These are phyloP conservation scores for Coemansia javaensis DNA, from an alignment of 192 early-diverging fungal genomes.

Conservation along the genomic window DNA sequence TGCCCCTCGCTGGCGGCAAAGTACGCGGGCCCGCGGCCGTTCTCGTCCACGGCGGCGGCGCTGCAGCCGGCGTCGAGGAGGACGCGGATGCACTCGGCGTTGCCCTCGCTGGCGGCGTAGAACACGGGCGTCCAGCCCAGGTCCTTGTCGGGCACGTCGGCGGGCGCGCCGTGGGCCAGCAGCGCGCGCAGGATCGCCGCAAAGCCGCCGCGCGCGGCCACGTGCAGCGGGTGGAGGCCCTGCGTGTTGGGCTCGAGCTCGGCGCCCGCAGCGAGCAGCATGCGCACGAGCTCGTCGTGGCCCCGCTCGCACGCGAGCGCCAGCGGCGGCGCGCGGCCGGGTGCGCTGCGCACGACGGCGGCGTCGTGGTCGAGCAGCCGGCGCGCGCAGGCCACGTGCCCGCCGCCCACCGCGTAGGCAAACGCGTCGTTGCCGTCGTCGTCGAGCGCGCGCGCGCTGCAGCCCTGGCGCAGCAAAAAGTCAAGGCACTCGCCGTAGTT, in stretches of 20 bases:
- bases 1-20: constrained; percentile 94
- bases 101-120: constrained; percentile 88
- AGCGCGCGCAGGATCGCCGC: constrained; percentile 65
- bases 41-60: constrained; percentile 75
- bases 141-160: constrained; percentile 84
- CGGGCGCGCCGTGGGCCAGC: constrained; percentile 64
- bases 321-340: constrained; percentile 61
- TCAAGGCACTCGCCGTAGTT: constrained; percentile 68
- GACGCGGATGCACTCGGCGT: constrained; percentile 72
- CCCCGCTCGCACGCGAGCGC: constrained; percentile 91
- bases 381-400: constrained; percentile 69
- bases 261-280: constrained; percentile 73
- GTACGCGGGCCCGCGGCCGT: constrained; percentile 74
- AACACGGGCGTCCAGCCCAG: constrained; percentile 97
- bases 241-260: constrained; percentile 70
- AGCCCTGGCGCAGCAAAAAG: constrained; percentile 53
- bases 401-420: constrained; percentile 81
- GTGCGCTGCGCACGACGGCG: constrained; percentile 31
- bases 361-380: constrained; percentile 72
- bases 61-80: constrained; percentile 74
- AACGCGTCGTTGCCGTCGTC: constrained; percentile 88
- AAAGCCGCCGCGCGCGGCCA: constrained; percentile 82
- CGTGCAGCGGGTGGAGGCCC: constrained; percentile 83
- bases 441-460: constrained; percentile 60
- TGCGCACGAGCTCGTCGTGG: constrained; percentile 74